Percentiles rank a stretch among this genome's conserved stretches.
These are phyloP conservation scores for Colletotrichum higginsianum DNA, from an alignment of 2,329 filamentous ascomycete species.

Conservation along the genomic window DNA sequence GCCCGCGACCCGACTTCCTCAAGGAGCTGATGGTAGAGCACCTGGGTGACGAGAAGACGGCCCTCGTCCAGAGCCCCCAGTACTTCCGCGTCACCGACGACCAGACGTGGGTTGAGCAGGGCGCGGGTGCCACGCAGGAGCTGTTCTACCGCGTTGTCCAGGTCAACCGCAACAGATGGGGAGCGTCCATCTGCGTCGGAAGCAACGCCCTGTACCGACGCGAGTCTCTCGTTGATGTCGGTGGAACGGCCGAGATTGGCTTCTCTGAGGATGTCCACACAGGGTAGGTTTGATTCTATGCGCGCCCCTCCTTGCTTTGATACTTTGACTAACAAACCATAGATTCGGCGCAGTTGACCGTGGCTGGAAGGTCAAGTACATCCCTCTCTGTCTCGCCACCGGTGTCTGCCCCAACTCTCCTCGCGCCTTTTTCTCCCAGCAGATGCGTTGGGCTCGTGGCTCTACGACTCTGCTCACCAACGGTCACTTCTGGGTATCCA, in stretches of 20 bases:
- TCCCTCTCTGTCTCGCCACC: constrained; percentile 58
- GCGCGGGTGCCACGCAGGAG: constrained; percentile 58
- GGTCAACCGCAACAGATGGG: constrained; percentile 57
- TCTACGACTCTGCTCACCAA: constrained; percentile 58
- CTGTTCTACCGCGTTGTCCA: constrained; percentile 60
- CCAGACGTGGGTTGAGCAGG: constrained; percentile 61
- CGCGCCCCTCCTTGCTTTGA: no score
- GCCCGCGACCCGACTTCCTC: constrained; percentile 58
- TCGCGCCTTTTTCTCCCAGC: constrained; percentile 59
- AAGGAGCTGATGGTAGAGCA: constrained; percentile 57
- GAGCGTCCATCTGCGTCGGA: constrained; percentile 58
- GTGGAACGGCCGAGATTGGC: constrained; percentile 59
- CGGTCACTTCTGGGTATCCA: constrained; percentile 57
- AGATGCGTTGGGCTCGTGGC: constrained; percentile 60
- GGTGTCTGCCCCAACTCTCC: constrained; percentile 60
- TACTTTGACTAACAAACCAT: background rate
- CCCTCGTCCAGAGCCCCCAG: constrained; percentile 59
- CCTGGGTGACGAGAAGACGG: constrained; percentile 54
- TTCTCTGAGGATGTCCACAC: constrained; percentile 62
- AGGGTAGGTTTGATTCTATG: constrained; percentile 47
- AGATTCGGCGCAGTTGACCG: constrained; percentile 58
- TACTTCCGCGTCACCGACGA: constrained; percentile 56
- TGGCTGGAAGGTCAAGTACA: constrained; percentile 59
- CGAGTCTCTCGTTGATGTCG: constrained; percentile 56
- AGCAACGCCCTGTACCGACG: constrained; percentile 59